These are phyloP conservation scores for Scheffersomyces spartinae DNA, from an alignment of 805 yeast genomes.

Conservation along the genomic window DNA sequence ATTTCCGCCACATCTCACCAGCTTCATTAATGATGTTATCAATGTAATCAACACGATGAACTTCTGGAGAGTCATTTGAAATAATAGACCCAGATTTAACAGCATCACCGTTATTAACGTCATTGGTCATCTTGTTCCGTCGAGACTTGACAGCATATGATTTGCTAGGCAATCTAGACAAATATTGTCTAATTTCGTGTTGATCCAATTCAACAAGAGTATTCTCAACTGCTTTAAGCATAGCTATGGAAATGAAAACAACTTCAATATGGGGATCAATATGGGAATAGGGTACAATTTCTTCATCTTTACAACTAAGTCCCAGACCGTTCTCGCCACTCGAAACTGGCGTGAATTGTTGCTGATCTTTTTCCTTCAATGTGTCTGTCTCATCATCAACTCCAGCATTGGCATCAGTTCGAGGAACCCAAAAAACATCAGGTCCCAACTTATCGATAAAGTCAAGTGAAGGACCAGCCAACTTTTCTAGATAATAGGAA, in stretches of 20 bases:
- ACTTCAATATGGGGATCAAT: conserved; percentile 70
- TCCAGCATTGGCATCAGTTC: conserved; percentile 10
- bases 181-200: conserved; percentile 72
- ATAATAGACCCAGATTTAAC: conserved; percentile 1
- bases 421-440: conserved; percentile 52
- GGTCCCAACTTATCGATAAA: conserved; percentile 35
- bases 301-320: no score
- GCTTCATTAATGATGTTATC: conserved; percentile 67
- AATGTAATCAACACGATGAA: conserved; percentile 47
- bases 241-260: conserved; percentile 63
- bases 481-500: conserved; percentile 19
- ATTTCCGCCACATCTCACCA: conserved; percentile 81
- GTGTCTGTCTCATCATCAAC: conserved; percentile 6
- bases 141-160: no score
- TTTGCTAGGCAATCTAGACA: conserved; percentile 45
- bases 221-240: conserved; percentile 69
- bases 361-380: no score
- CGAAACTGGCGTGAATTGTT: no score
- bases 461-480: no score
- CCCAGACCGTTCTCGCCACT: no score
- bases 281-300: conserved; percentile 50
- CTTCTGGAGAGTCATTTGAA: conserved; percentile 18
- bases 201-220: conserved; percentile 80
- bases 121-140: no score
- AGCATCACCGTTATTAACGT: no score